Percentiles rank a stretch among this genome's conserved stretches.
Evolutionary conservation across 805 yeast genomes (phyloP).

Genomic region (Metschnikowia santaceciliae): DNA sequence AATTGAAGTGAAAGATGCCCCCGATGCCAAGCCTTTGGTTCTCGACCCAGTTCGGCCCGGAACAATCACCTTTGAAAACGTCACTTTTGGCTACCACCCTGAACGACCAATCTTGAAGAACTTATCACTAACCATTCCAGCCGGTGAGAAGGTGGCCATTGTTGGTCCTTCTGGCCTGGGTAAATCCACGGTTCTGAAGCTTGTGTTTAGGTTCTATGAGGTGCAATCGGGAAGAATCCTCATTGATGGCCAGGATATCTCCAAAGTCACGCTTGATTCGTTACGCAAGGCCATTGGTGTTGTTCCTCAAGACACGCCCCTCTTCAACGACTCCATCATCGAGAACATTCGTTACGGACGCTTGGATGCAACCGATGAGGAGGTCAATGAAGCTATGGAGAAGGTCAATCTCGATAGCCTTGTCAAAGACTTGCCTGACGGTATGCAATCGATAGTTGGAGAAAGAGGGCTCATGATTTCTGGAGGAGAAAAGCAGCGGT

Average conservation of each 20-base stretch:
- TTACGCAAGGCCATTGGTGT: constrained; percentile 77
- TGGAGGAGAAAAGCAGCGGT: constrained; percentile 97
- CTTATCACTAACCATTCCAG: constrained; percentile 81
- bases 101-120: constrained; percentile 80
- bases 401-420: constrained; percentile 67
- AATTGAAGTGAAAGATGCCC: constrained; percentile 58
- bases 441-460: constrained; percentile 83
- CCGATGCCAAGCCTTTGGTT: constrained; percentile 57
- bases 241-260: constrained; percentile 86
- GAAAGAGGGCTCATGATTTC: constrained; percentile 99
- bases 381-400: constrained; percentile 58
- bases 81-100: constrained; percentile 86
- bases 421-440: constrained; percentile 73
- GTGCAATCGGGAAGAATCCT: constrained; percentile 70
- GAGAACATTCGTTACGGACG: constrained; percentile 89
- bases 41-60: constrained; percentile 52
- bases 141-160: constrained; percentile 87
- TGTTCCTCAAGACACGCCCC: constrained; percentile 96
- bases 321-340: constrained; percentile 84
- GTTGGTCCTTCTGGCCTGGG: constrained; percentile 98
- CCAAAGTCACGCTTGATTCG: constrained; percentile 68
- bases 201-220: constrained; percentile 89
- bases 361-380: constrained; percentile 65
- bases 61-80: constrained; percentile 84
- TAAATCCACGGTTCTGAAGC: constrained; percentile 79